Evolutionary conservation across 2,329 filamentous ascomycete genomes (phyloP).

Genomic region (Calonectria crousiana): DNA sequence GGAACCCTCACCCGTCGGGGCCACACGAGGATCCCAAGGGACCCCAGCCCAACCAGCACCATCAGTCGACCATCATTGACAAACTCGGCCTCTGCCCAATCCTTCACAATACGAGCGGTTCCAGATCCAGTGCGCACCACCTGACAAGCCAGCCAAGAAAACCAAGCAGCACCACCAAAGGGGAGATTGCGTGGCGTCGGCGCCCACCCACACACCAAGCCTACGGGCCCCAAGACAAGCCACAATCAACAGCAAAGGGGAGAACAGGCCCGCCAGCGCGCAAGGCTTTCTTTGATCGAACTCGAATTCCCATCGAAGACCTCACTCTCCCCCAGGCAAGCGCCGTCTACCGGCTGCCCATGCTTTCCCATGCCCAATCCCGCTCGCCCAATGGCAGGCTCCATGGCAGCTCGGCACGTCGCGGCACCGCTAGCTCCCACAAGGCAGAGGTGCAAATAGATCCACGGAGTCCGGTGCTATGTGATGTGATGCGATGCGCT

Average conservation of each 20-base stretch:
- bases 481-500: neutral
- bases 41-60: neutral
- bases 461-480: constrained; percentile 2
- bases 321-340: neutral
- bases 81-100: neutral
- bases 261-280: neutral
- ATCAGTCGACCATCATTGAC: constrained; percentile 1
- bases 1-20: constrained; percentile 9
- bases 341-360: neutral
- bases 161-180: neutral
- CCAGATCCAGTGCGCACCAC: neutral
- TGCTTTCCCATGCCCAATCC: neutral
- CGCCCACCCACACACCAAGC: constrained; percentile 10
- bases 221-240: constrained; percentile 1
- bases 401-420: neutral
- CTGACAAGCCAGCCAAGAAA: neutral
- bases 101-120: neutral
- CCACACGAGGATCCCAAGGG: constrained; percentile 5
- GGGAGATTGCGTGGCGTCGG: constrained; percentile 19
- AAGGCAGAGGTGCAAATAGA: neutral
- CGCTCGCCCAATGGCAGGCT: neutral
- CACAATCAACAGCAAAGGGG: constrained; percentile 5
- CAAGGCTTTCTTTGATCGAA: neutral
- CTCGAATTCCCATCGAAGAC: neutral
- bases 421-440: neutral